phyloP scores from a whole-genome alignment of 202 grass and related monocot genomes.

The Dendrocalamus latiflorus region DNA sequence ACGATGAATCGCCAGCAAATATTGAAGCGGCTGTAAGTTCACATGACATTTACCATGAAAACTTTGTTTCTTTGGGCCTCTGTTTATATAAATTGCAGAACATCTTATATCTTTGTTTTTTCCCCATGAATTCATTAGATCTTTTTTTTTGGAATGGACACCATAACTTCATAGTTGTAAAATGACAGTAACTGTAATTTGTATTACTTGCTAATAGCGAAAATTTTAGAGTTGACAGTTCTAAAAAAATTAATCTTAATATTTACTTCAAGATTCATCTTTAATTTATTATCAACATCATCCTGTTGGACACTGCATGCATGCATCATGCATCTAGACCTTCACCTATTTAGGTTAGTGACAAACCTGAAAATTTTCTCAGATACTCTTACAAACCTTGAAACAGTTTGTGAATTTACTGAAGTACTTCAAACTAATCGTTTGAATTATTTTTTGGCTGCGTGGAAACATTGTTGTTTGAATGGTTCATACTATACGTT shows the following conservation, averaged over 20 bases:
- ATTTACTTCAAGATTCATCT: too few relatives aligned
- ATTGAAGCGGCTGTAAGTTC: conserved; percentile 91
- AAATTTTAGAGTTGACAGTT: background rate
- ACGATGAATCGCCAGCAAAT: conserved; percentile 91
- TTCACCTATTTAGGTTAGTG: background rate
- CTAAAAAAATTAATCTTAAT: too few relatives aligned
- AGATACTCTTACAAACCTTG: background rate
- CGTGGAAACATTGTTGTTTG: background rate
- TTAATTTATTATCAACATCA: background rate
- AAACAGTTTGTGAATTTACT: background rate
- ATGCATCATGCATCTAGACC: background rate
- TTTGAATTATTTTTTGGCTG: background rate
- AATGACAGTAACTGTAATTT: background rate
- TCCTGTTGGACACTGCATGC: background rate
- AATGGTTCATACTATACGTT: background rate
- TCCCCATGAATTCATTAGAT: background rate
- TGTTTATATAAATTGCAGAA: background rate
- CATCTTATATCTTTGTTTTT: background rate
- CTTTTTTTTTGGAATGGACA: background rate
- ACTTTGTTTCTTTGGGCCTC: background rate
- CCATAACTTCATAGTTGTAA: background rate
- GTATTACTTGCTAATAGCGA: background rate
- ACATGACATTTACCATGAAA: background rate
- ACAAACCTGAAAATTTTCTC: background rate
- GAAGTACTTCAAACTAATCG: background rate